Base-by-base conservation (phyloP, 2,329 filamentous ascomycete species). In the Leptographium procerum region DNA sequence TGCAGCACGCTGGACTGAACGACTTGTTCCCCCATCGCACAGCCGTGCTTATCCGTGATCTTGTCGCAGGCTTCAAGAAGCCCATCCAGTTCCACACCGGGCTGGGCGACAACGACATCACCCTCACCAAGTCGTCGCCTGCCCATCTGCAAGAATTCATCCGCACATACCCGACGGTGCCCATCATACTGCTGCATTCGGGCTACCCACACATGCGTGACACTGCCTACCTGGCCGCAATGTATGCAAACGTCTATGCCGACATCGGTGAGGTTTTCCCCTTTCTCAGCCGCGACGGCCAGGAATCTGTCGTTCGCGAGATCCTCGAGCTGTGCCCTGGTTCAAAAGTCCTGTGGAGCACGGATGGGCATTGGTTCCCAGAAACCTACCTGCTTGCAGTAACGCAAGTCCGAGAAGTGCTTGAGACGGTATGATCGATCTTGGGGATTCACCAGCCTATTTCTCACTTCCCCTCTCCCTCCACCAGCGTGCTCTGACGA, bases 241-340 rank as follows among this genome's bases (percentile, higher is more conserved):
- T 88, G 26, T 94, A 91, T 67, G 76, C 81, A 28, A 92, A 95
- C 66, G 87, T 88, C 1, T 94, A 90, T 67, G 81, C 89, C 14
- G 90, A 95, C 66, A 82, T 95, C 57, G 89, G 90, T 1, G 86
- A 91, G 66, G 85, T 94, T 0, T 95, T 94, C 61, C 89, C 89
- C 0, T 85, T 85, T 70, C 70, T 94, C 43, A 91, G 86, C 62
- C 80, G 86, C 54, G 83, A 89, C 60, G 90, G 88, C 0, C 88
- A 95, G 68, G 84, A 87, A 64, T 75, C 76, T 0, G 80, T 90
- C 1, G 63, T 95, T 14, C 81, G 84, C 51, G 82, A 94, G 66
- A 82, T 88, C 1, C 71, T 95, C 10, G 89, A 95, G 68, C 69
- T 92, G 4, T 86, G 84, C 26, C 89, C 89, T 0, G 83, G 81